A percentile compares a stretch with the other conserved stretches of the same genome.
phyloP scores from a whole-genome alignment of 257 asterid species.

The Plantago ovata region DNA sequence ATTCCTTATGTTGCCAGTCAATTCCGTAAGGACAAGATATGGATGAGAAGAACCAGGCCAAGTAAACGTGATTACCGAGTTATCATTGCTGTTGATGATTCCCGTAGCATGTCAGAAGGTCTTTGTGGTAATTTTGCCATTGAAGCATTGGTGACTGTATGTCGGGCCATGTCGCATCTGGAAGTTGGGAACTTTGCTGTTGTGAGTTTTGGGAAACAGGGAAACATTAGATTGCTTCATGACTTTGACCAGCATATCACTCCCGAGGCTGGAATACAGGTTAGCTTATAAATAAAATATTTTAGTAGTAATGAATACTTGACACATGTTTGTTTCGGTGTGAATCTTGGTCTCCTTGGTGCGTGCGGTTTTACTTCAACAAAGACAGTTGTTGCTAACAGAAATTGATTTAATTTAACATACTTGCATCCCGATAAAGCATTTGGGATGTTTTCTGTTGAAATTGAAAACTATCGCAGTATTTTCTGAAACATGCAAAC shows the following conservation, averaged over 20 bases:
- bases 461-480: too few species aligned
- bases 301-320: neutral
- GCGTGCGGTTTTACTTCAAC: too few species aligned
- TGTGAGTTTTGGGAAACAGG: slow-evolving; percentile 91
- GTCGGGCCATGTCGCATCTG: slow-evolving; percentile 95
- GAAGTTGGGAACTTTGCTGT: slow-evolving; percentile 91
- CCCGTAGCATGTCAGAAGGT: slow-evolving; percentile 88
- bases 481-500: too few species aligned
- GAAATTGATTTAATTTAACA: too few species aligned
- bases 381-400: too few species aligned
- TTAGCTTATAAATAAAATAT: slow-evolving; percentile 21
- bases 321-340: neutral
- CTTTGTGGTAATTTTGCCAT: slow-evolving; percentile 72
- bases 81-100: slow-evolving; percentile 93
- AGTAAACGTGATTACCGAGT: slow-evolving; percentile 95
- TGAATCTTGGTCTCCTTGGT: neutral
- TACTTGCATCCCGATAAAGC: too few species aligned
- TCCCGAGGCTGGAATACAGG: slow-evolving; percentile 89
- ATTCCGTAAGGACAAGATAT: slow-evolving; percentile 83
- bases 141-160: slow-evolving; percentile 90
- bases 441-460: too few species aligned
- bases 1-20: slow-evolving; percentile 87
- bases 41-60: slow-evolving; percentile 89
- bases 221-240: slow-evolving; percentile 72
- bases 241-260: slow-evolving; percentile 83